These are phyloP conservation scores for Cercophora samala DNA, from an alignment of 495 filamentous ascomycete genomes.

Conservation along the genomic window DNA sequence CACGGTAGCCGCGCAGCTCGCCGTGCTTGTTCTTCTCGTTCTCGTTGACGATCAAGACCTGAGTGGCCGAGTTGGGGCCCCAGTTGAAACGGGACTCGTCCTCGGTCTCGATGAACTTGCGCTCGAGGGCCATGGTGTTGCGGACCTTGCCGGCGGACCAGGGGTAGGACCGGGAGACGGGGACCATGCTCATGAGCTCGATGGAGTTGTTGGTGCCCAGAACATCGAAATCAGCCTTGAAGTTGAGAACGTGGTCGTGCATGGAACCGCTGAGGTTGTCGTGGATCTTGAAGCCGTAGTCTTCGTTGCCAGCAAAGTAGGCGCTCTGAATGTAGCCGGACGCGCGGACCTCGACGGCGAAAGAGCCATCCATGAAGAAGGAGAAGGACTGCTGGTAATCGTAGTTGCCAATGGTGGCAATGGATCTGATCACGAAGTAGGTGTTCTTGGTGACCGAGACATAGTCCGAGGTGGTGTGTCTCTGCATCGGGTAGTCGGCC, in stretches of 20 bases:
- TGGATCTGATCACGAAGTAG: slow-evolving; percentile 42
- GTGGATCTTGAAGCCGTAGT: slow-evolving; percentile 57
- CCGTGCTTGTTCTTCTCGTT: slow-evolving; percentile 51
- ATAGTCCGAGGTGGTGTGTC: slow-evolving; percentile 39
- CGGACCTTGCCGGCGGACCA: slow-evolving; percentile 47
- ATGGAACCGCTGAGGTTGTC: slow-evolving; percentile 52
- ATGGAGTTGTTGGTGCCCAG: slow-evolving; percentile 50
- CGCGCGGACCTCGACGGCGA: slow-evolving; percentile 53
- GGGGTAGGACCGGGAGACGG: slow-evolving; percentile 34
- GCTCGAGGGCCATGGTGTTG: slow-evolving; percentile 55
- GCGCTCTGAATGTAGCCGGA: slow-evolving; percentile 55
- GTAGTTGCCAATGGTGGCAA: slow-evolving; percentile 52
- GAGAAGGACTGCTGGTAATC: slow-evolving; percentile 38
- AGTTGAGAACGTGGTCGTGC: slow-evolving; percentile 61
- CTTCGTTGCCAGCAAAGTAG: slow-evolving; percentile 50
- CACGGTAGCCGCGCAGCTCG: slow-evolving; percentile 54
- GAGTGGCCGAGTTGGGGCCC: slow-evolving; percentile 47
- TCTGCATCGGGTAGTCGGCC: slow-evolving; percentile 43
- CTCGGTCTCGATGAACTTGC: slow-evolving; percentile 44
- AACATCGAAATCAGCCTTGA: slow-evolving; percentile 56
- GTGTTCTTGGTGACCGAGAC: slow-evolving; percentile 45
- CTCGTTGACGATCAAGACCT: slow-evolving; percentile 52
- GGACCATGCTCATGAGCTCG: slow-evolving; percentile 40
- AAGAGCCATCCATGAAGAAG: slow-evolving; percentile 53
- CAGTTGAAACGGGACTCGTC: slow-evolving; percentile 50